Evolutionary conservation across 495 filamentous ascomycete species (phyloP).

Genomic region (Ramalina intermedia): DNA sequence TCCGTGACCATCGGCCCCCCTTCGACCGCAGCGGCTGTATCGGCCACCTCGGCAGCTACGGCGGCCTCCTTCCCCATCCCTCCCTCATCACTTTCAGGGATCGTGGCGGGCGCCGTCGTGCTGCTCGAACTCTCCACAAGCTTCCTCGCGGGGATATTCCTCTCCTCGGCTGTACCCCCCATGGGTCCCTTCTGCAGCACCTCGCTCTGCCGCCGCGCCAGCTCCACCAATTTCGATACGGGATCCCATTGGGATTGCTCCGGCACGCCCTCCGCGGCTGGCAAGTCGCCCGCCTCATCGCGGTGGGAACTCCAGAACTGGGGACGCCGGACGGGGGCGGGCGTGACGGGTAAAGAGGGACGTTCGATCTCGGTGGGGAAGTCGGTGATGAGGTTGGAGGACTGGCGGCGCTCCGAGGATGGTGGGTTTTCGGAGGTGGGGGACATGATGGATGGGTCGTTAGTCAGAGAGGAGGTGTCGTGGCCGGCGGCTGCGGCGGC

Average conservation of each 20-base stretch:
- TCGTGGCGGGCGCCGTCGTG: background rate
- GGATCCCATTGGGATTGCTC: constrained; percentile 82
- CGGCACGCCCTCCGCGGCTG: constrained; percentile 65
- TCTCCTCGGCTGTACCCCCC: background rate
- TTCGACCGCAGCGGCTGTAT: background rate
- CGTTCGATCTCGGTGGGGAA: constrained; percentile 75
- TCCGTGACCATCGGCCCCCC: background rate
- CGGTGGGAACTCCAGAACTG: constrained; percentile 37
- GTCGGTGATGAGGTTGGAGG: constrained; percentile 54
- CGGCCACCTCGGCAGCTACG: background rate
- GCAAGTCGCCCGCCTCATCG: constrained; percentile 41
- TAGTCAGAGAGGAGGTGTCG: background rate
- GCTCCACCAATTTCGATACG: constrained; percentile 48
- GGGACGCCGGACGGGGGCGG: constrained; percentile 53
- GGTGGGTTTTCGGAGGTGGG: constrained; percentile 15
- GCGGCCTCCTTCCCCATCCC: background rate
- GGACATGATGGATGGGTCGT: constrained; percentile 8
- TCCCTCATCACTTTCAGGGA: background rate
- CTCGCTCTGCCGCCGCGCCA: constrained; percentile 48
- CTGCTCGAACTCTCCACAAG: background rate
- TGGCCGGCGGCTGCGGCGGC: background rate
- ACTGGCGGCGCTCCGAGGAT: constrained; percentile 23
- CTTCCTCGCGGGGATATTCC: constrained; percentile 3
- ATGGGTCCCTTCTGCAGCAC: constrained; percentile 23
- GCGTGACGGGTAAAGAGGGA: constrained; percentile 82